phyloP scores from a whole-genome alignment of 2,329 filamentous ascomycete species.

The Aureobasidium sp. region DNA sequence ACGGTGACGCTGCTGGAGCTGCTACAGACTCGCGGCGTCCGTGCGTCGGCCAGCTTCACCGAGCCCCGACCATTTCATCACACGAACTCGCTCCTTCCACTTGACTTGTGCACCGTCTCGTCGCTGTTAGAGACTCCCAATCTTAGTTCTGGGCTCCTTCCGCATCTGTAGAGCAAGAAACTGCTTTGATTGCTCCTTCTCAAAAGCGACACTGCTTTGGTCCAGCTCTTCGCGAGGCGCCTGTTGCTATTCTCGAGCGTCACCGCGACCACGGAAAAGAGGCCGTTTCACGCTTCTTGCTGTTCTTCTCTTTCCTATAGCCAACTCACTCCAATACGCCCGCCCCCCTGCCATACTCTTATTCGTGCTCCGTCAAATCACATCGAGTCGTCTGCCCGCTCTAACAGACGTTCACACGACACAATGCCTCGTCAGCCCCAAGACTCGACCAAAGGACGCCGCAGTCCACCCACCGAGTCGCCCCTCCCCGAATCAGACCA shows the following conservation, averaged over 20 bases:
- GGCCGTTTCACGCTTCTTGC: neutral
- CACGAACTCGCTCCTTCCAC: neutral
- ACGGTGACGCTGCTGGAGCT: slow-evolving; percentile 13
- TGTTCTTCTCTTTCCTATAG: neutral
- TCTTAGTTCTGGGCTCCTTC: neutral
- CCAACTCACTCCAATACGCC: neutral
- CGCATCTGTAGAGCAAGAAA: too few relatives aligned
- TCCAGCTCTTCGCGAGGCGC: slow-evolving; percentile 1
- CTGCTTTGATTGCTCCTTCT: neutral
- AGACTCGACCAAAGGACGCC: slow-evolving; percentile 16
- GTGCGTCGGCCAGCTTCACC: neutral
- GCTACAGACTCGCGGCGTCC: neutral
- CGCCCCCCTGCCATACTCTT: neutral
- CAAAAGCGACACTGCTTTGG: neutral
- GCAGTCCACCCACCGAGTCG: slow-evolving; percentile 12
- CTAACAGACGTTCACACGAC: neutral
- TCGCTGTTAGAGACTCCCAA: neutral
- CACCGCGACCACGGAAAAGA: neutral
- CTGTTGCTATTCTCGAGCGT: neutral
- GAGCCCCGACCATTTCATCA: neutral
- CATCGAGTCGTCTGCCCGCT: neutral
- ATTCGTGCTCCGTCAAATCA: neutral
- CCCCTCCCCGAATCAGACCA: neutral
- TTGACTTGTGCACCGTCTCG: neutral
- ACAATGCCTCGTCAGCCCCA: slow-evolving; percentile 17